phyloP scores from a whole-genome alignment of 495 filamentous ascomycete species.

The Trichoderma parareesei region DNA sequence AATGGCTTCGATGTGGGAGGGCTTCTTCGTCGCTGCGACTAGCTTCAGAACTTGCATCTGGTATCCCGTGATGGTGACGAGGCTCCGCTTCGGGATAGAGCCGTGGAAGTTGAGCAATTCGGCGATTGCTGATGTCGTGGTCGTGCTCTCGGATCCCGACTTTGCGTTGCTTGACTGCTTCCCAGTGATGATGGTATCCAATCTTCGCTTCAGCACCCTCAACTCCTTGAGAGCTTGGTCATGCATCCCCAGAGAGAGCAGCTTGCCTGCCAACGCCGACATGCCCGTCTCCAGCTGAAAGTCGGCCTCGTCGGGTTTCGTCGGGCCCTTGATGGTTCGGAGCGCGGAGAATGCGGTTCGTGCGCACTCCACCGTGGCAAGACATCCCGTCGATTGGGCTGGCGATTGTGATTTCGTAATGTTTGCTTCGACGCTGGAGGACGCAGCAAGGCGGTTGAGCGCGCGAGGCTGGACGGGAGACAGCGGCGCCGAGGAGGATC shows the following conservation, averaged over 20 bases:
- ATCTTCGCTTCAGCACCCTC: slow-evolving; percentile 54
- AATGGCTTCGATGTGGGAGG: slow-evolving; percentile 43
- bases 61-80: slow-evolving; percentile 37
- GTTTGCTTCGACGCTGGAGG: slow-evolving; percentile 31
- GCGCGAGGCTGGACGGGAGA: slow-evolving; percentile 45
- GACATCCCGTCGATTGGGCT: slow-evolving; percentile 24
- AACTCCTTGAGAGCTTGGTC: slow-evolving; percentile 74
- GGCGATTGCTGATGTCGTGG: slow-evolving; percentile 33
- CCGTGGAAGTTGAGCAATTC: slow-evolving; percentile 55
- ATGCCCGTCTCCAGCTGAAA: slow-evolving; percentile 81
- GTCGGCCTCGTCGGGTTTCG: slow-evolving; percentile 43
- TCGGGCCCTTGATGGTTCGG: slow-evolving; percentile 45
- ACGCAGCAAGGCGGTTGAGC: slow-evolving; percentile 43
- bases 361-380: slow-evolving; percentile 63
- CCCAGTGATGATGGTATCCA: slow-evolving; percentile 30
- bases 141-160: slow-evolving; percentile 20
- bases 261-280: slow-evolving; percentile 62
- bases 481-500: slow-evolving; percentile 34
- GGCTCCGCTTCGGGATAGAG: slow-evolving; percentile 11
- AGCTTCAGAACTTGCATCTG: slow-evolving; percentile 47
- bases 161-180: neutral
- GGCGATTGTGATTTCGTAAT: slow-evolving; percentile 17
- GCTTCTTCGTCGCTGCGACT: slow-evolving; percentile 40
- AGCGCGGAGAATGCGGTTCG: slow-evolving; percentile 65
- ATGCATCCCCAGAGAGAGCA: slow-evolving; percentile 64